These are phyloP conservation scores for Russula lepida DNA, from an alignment of 768 basidiomycete genomes.

Conservation along the genomic window DNA sequence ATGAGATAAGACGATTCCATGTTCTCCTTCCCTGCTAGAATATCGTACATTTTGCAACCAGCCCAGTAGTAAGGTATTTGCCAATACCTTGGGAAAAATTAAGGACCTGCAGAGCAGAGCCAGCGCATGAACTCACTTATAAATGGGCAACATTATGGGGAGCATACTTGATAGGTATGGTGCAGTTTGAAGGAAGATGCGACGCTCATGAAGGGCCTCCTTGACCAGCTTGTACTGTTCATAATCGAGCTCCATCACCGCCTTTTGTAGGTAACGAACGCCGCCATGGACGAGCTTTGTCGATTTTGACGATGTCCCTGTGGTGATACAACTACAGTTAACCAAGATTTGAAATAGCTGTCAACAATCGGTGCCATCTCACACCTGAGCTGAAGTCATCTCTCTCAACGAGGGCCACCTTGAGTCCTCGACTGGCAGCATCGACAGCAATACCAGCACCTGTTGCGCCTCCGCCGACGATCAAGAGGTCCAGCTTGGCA, in stretches of 20 bases:
- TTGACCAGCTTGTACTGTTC: conserved; percentile 93
- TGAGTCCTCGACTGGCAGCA: conserved; percentile 84
- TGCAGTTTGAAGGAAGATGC: conserved; percentile 90
- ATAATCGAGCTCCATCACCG: conserved; percentile 90
- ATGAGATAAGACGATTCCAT: conserved; percentile 95
- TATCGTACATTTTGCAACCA: conserved; percentile 93
- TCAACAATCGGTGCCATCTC: conserved; percentile 24
- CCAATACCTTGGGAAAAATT: conserved; percentile 58
- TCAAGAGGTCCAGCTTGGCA: conserved; percentile 65
- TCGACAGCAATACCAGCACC: conserved; percentile 96
- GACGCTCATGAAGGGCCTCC: conserved; percentile 90
- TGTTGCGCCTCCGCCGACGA: conserved; percentile 93
- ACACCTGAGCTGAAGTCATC: conserved; percentile 86
- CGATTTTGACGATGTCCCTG: conserved; percentile 93
- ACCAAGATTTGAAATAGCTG: not conserved
- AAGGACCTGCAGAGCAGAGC: not conserved
- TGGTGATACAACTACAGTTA: not conserved
- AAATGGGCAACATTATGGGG: conserved; percentile 95
- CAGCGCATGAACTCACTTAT: conserved; percentile 51
- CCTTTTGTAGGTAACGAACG: conserved; percentile 95
- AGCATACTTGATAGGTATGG: conserved; percentile 90
- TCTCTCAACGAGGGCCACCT: conserved; percentile 87
- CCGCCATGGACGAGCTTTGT: conserved; percentile 99
- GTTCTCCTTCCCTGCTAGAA: conserved; percentile 92
- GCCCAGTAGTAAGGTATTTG: conserved; percentile 94